Evolutionary conservation across 1,284 basidiomycete genomes (phyloP).

Genomic region (Rhodotorula sp.): DNA sequence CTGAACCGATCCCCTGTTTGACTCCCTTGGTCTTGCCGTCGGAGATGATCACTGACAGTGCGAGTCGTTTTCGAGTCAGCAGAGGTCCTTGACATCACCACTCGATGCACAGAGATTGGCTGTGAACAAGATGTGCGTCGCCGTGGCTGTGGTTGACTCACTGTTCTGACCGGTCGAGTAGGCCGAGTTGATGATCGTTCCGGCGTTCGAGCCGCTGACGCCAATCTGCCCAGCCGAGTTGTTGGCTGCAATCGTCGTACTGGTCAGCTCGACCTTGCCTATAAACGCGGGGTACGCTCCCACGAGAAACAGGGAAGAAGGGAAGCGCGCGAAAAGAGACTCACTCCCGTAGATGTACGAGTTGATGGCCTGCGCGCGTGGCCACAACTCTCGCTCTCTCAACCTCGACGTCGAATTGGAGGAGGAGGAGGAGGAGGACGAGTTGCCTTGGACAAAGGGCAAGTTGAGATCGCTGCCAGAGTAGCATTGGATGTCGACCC

Average conservation of each 20-base stretch:
- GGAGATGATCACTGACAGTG: constrained; percentile 27
- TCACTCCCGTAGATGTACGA: constrained; percentile 36
- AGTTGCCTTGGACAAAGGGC: constrained; percentile 18
- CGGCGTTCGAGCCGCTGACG: constrained; percentile 20
- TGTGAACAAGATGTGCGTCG: too few species aligned
- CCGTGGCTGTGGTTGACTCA: neutral
- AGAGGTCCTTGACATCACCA: too few species aligned
- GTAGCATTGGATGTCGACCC: constrained; percentile 38
- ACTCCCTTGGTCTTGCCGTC: constrained; percentile 32
- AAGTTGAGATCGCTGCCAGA: constrained; percentile 12
- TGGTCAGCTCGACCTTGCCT: neutral
- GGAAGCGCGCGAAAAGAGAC: neutral
- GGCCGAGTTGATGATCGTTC: constrained; percentile 35
- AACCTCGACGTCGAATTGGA: neutral
- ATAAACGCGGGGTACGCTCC: too few species aligned
- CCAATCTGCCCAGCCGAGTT: constrained; percentile 32
- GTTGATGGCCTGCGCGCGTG: constrained; percentile 11
- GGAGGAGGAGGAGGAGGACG: constrained; percentile 1
- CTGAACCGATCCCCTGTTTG: neutral
- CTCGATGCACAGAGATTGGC: too few species aligned
- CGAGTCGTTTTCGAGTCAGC: too few species aligned
- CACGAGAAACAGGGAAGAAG: neutral
- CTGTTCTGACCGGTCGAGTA: constrained; percentile 39
- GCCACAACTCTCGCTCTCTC: neutral
- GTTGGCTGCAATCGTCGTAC: constrained; percentile 15